Percentiles rank a stretch among this genome's conserved stretches.
These are phyloP conservation scores for Phoma sp. DNA, from an alignment of 2,329 filamentous ascomycete genomes.

Conservation along the genomic window DNA sequence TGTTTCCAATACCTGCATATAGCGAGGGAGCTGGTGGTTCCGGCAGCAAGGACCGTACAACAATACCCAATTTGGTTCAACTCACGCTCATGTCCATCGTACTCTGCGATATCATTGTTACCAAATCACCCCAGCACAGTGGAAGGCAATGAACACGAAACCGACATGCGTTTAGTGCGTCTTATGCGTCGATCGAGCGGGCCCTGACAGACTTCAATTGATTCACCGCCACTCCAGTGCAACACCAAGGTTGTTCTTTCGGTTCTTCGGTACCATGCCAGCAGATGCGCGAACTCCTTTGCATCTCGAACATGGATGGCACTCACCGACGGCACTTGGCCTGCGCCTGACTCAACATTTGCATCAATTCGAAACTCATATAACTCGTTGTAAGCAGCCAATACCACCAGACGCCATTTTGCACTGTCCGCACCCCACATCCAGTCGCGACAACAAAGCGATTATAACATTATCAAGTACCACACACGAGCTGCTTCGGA, in stretches of 20 bases:
- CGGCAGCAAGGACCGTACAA: constrained; percentile 10
- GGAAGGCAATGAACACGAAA: constrained; percentile 8
- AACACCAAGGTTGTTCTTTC: not conserved
- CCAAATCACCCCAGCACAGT: constrained; percentile 3
- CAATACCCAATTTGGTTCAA: constrained; percentile 22
- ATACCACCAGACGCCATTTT: too few relatives aligned
- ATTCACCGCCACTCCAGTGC: constrained; percentile 27
- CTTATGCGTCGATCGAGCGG: not conserved
- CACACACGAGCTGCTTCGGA: constrained; percentile 28
- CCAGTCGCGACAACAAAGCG: not conserved
- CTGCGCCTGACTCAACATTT: too few relatives aligned
- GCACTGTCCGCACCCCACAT: not conserved
- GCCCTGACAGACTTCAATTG: not conserved
- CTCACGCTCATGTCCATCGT: not conserved
- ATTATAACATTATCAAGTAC: constrained; percentile 1
- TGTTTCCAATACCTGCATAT: constrained; percentile 16
- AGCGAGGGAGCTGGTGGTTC: constrained; percentile 20
- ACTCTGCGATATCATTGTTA: constrained; percentile 1
- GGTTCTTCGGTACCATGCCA: not conserved
- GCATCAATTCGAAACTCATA: too few relatives aligned
- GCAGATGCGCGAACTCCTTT: not conserved
- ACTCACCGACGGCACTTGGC: too few relatives aligned
- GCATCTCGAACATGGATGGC: not conserved
- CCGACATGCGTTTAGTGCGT: not conserved
- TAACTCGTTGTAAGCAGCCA: too few relatives aligned